Percentiles rank a stretch among this genome's conserved stretches.
These are phyloP conservation scores for Coccinonectria pachysandricola DNA, from an alignment of 2,329 filamentous ascomycete species.

Conservation along the genomic window DNA sequence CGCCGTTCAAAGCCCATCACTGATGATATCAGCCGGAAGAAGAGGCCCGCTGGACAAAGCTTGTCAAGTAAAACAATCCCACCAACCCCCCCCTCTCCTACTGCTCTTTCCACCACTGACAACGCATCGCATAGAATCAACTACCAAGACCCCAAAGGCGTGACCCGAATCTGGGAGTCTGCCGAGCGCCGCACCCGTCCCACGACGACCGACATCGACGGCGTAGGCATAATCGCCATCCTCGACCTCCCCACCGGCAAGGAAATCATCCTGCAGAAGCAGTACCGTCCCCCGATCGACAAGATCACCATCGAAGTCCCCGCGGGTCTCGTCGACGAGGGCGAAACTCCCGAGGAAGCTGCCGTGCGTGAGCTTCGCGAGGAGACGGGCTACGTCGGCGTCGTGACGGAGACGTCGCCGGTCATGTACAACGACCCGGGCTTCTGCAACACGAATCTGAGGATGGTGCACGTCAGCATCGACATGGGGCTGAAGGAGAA, in stretches of 20 bases:
- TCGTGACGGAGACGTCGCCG: conserved; percentile 45
- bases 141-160: conserved; percentile 54
- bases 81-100: background rate
- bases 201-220: conserved; percentile 51
- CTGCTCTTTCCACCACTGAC: conserved; percentile 1
- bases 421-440: conserved; percentile 59
- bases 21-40: conserved; percentile 31
- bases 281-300: conserved; percentile 53
- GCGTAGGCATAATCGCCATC: conserved; percentile 63
- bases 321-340: conserved; percentile 52
- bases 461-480: conserved; percentile 63
- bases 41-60: conserved; percentile 50
- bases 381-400: conserved; percentile 56
- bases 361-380: conserved; percentile 55
- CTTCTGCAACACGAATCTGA: conserved; percentile 57
- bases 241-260: conserved; percentile 43
- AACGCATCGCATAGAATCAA: conserved; percentile 48
- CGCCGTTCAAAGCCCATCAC: no score
- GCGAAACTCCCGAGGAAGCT: conserved; percentile 50
- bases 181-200: conserved; percentile 62
- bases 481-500: conserved; percentile 62
- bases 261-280: conserved; percentile 55
- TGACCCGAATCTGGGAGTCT: conserved; percentile 57
- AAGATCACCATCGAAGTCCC: conserved; percentile 53
- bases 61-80: conserved; percentile 42